Evolutionary conservation across 2,329 filamentous ascomycete species (phyloP).

Genomic region (Fusarium brachygibbosum): DNA sequence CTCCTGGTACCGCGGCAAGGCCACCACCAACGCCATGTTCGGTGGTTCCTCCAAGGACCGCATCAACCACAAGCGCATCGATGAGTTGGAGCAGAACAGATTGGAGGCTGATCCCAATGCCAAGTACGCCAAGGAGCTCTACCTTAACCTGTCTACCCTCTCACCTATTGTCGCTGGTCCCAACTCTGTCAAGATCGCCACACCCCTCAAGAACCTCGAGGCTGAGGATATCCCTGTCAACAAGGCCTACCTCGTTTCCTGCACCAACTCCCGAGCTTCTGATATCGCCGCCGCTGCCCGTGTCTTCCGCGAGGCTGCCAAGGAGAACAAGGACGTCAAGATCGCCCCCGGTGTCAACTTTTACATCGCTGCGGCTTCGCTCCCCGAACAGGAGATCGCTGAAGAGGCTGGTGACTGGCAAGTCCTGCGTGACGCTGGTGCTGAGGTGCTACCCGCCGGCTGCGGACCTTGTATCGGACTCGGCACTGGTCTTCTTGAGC

Average conservation of each 20-base stretch:
- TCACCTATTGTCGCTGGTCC: constrained; percentile 88
- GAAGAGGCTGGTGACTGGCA: constrained; percentile 91
- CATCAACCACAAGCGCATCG: constrained; percentile 79
- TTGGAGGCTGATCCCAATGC: constrained; percentile 81
- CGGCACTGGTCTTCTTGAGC: constrained; percentile 81
- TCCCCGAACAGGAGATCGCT: constrained; percentile 79
- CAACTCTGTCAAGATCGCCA: constrained; percentile 91
- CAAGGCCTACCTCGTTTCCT: constrained; percentile 89
- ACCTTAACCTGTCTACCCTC: constrained; percentile 84
- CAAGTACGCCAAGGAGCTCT: constrained; percentile 84
- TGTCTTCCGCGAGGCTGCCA: constrained; percentile 85
- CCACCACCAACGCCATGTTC: constrained; percentile 76
- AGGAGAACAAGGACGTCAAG: constrained; percentile 74
- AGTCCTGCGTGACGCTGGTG: constrained; percentile 83
- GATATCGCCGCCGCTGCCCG: constrained; percentile 83
- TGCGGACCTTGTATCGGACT: constrained; percentile 92
- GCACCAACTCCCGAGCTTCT: constrained; percentile 86
- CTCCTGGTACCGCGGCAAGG: constrained; percentile 82
- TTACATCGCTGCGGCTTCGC: constrained; percentile 90
- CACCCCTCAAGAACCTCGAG: constrained; percentile 80
- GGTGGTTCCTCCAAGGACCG: constrained; percentile 64
- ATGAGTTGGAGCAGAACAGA: constrained; percentile 77
- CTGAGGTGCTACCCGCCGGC: constrained; percentile 75
- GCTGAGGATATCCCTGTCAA: constrained; percentile 80
- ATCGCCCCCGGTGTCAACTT: constrained; percentile 83